Evolutionary conservation across 805 yeast genomes (phyloP).

Genomic region (Lachancea cidri): DNA sequence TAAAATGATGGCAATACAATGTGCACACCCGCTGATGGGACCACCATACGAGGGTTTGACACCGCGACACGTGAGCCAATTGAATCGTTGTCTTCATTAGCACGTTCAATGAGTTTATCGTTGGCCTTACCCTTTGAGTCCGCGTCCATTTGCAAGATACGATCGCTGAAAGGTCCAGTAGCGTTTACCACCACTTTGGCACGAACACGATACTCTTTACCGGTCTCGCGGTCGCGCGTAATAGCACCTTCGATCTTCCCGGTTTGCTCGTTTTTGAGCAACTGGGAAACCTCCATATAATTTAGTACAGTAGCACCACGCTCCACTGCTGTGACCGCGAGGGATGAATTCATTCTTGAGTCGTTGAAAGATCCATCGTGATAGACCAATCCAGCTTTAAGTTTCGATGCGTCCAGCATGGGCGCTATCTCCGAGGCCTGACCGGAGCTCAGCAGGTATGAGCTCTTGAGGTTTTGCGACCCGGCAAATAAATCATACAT

Average conservation of each 20-base stretch:
- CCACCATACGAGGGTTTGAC: constrained; percentile 68
- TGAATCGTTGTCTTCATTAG: constrained; percentile 14
- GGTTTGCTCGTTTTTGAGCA: constrained; percentile 57
- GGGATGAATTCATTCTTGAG: constrained; percentile 79
- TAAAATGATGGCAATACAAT: constrained; percentile 87
- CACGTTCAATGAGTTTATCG: constrained; percentile 33
- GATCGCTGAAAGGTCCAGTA: constrained; percentile 90
- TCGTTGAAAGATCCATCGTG: constrained; percentile 96
- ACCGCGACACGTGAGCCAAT: constrained; percentile 31
- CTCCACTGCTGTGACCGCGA: constrained; percentile 81
- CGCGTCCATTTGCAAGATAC: constrained; percentile 79
- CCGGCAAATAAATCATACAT: constrained; percentile 93
- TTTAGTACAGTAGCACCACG: constrained; percentile 87
- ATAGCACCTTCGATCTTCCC: constrained; percentile 67
- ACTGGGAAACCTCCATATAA: constrained; percentile 74
- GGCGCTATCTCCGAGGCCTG: constrained; percentile 75
- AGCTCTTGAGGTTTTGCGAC: constrained; percentile 69
- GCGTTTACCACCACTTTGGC: constrained; percentile 83
- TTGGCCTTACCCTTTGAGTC: constrained; percentile 62
- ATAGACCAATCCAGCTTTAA: constrained; percentile 88
- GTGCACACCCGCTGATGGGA: constrained; percentile 93
- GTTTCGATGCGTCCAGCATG: constrained; percentile 68
- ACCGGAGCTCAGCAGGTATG: constrained; percentile 65
- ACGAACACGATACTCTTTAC: constrained; percentile 52
- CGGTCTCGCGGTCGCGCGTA: constrained; percentile 68